A percentile compares a stretch with the other conserved stretches of the same genome.
phyloP scores from a whole-genome alignment of 306 rosid species.

The Trichosanthes truncata region DNA sequence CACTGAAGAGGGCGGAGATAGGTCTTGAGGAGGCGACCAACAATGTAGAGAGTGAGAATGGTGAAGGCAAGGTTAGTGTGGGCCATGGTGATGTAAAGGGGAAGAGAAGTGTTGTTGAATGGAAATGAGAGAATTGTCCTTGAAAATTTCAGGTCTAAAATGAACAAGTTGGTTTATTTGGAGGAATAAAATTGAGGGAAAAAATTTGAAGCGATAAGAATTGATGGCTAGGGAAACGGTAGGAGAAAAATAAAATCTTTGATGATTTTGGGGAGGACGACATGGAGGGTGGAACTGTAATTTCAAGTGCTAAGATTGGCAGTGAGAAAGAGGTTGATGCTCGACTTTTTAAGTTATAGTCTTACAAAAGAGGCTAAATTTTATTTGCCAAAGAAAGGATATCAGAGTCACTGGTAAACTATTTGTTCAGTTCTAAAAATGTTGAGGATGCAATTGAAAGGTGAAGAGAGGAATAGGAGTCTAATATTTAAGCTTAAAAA shows the following conservation, averaged over 20 bases:
- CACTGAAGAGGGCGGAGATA: too few species aligned
- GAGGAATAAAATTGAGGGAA: constrained; percentile 27
- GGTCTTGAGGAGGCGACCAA: too few species aligned
- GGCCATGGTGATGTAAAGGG: too few species aligned
- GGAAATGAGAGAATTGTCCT: constrained; percentile 20
- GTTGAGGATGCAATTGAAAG: constrained; percentile 20
- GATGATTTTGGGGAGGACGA: constrained; percentile 21
- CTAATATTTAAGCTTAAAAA: too few species aligned
- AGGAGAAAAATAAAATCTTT: constrained; percentile 30
- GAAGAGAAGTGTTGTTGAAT: constrained; percentile 10
- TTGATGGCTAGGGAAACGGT: constrained; percentile 58
- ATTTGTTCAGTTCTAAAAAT: constrained; percentile 18
- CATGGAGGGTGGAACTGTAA: constrained; percentile 14
- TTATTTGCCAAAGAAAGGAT: constrained; percentile 25
- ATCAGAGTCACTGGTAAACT: constrained; percentile 14
- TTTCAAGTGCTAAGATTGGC: constrained; percentile 24
- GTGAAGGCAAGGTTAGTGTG: too few species aligned
- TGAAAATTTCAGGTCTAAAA: constrained; percentile 3
- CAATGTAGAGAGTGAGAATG: too few species aligned
- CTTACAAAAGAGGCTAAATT: constrained; percentile 38
- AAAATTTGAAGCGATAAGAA: constrained; percentile 70
- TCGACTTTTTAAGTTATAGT: constrained; percentile 31
- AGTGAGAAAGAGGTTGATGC: constrained; percentile 55
- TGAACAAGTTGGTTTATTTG: constrained; percentile 9
- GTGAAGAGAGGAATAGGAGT: constrained; percentile 21